A percentile compares a stretch with the other conserved stretches of the same genome.
Evolutionary conservation across 1,284 basidiomycete species (phyloP).

Genomic region (Cronartium quercuum): DNA sequence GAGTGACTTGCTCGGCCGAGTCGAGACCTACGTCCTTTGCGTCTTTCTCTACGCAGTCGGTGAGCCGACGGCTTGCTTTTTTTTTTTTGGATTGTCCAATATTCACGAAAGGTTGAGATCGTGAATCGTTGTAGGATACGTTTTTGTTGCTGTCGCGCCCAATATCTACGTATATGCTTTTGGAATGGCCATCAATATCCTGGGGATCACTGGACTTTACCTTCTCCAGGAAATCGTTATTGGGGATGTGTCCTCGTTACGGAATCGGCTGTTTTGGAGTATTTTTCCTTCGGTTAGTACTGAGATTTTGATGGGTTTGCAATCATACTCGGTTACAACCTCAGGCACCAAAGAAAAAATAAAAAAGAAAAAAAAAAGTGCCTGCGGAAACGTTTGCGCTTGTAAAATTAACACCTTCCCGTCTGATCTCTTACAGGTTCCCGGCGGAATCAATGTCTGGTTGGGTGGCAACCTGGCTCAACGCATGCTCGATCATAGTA

Average conservation of each 20-base stretch:
- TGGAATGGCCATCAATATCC: constrained; percentile 49
- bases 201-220: constrained; percentile 49
- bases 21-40: constrained; percentile 48
- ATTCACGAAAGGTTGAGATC: neutral
- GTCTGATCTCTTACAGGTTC: neutral
- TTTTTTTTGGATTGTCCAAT: neutral
- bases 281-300: constrained; percentile 48
- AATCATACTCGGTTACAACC: neutral
- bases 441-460: constrained; percentile 47
- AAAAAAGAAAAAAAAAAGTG: neutral
- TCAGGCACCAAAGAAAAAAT: neutral
- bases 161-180: constrained; percentile 46
- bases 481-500: constrained; percentile 39
- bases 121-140: constrained; percentile 40
- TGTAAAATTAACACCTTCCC: neutral
- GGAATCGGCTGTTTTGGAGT: constrained; percentile 49
- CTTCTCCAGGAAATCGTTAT: constrained; percentile 49
- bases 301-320: constrained; percentile 2
- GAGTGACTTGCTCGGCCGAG: constrained; percentile 48
- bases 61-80: neutral
- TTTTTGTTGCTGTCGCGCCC: constrained; percentile 47
- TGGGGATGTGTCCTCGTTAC: constrained; percentile 47
- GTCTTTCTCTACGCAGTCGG: constrained; percentile 48
- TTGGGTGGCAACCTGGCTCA: constrained; percentile 45
- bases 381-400: neutral